Conservation (phyloP, 305 asterid genomes). For the Fraxinus floribunda region DNA sequence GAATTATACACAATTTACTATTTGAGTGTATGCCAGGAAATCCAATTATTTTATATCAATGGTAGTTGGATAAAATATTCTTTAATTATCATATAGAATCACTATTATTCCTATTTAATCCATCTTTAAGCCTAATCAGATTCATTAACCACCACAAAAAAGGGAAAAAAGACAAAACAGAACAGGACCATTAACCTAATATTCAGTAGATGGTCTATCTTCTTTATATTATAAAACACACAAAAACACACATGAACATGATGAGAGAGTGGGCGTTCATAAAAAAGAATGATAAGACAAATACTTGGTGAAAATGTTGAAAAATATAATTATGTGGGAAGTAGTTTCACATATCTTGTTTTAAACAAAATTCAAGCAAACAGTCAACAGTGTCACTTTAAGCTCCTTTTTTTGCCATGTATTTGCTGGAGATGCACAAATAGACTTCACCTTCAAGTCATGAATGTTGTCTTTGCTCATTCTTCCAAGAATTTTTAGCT, state of each 20-base stretch:
- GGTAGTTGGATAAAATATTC: neutral
- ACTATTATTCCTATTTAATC: neutral
- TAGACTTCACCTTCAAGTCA: slow-evolving; percentile 17
- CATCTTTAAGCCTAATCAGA: neutral
- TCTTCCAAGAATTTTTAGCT: slow-evolving; percentile 58
- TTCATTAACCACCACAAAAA: neutral
- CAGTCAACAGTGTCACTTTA: neutral
- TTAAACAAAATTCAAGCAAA: neutral
- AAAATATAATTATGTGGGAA: neutral
- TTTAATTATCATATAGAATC: neutral
- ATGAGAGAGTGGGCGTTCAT: neutral
- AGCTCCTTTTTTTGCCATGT: neutral
- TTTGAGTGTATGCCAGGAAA: neutral
- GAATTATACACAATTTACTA: neutral
- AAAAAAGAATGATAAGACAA: neutral
- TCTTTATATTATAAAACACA: neutral
- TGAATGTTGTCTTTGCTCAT: slow-evolving; percentile 46
- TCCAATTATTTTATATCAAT: neutral
- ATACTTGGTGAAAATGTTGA: neutral
- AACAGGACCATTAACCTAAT: neutral
- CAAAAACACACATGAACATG: neutral
- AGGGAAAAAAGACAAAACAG: neutral
- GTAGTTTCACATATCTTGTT: slow-evolving; percentile 2
- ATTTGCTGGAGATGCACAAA: neutral
- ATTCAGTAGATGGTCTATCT: neutral